Percentiles rank a stretch among this genome's conserved stretches.
Conservation (phyloP, 108 stramenopile genomes). For the Stephanodiscus triporus region DNA sequence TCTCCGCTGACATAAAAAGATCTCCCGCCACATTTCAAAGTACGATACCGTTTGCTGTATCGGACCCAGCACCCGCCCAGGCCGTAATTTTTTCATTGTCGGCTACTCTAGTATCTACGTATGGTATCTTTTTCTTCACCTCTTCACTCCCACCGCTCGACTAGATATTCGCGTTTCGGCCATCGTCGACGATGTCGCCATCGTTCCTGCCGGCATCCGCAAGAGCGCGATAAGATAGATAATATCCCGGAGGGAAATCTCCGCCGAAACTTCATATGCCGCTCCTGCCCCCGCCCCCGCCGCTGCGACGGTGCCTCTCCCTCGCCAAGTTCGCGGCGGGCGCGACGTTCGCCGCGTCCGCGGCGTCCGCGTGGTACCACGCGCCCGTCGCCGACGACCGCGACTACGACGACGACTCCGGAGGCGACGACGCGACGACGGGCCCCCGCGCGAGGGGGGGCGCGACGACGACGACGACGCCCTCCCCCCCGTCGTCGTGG, state of each 20-base stretch:
- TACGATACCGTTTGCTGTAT: no score
- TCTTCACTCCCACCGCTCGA: no score
- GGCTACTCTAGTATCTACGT: no score
- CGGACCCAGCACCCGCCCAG: no score
- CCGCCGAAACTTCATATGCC: background rate
- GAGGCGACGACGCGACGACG: background rate
- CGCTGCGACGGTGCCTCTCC: conserved; percentile 12
- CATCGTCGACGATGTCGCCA: background rate
- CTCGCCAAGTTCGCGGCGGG: conserved; percentile 18
- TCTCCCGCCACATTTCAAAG: no score
- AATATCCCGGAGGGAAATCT: no score
- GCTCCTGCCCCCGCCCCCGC: background rate
- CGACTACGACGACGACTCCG: background rate
- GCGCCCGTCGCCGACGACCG: conserved; percentile 34
- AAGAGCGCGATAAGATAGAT: no score
- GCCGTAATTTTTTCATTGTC: no score
- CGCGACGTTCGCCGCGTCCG: conserved; percentile 26
- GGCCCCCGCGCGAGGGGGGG: background rate
- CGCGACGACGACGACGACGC: background rate
- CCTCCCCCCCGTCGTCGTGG: conserved; percentile 33
- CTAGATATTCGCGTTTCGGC: no score
- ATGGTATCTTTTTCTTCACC: no score
- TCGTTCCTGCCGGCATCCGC: no score
- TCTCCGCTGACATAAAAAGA: no score
- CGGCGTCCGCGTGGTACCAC: conserved; percentile 48